A percentile compares a stretch with the other conserved stretches of the same genome.
phyloP scores from a whole-genome alignment of 257 asterid genomes.

The Solanum verrucosum region DNA sequence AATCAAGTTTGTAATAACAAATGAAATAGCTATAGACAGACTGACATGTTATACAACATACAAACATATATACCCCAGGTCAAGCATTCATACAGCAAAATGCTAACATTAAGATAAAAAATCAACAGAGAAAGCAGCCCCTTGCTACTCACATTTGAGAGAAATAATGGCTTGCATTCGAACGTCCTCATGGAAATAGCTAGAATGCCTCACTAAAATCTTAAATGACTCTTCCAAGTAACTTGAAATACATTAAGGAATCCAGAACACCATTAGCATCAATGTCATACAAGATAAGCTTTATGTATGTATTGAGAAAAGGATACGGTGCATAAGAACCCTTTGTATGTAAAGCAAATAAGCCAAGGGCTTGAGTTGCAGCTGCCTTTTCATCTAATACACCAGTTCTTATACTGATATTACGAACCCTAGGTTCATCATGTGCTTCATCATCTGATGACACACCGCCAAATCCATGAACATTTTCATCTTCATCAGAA shows the following conservation, averaged over 20 bases:
- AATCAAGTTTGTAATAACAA: not conserved
- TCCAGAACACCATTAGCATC: not conserved
- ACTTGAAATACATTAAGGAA: constrained; percentile 51
- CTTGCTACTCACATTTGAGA: constrained; percentile 63
- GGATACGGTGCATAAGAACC: constrained; percentile 92
- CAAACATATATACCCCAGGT: not conserved
- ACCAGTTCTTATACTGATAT: constrained; percentile 95
- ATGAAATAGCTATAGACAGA: not conserved
- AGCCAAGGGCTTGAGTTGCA: constrained; percentile 98
- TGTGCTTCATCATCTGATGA: constrained; percentile 98
- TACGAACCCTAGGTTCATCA: constrained; percentile 94
- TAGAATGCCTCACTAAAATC: constrained; percentile 72
- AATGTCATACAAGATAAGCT: not conserved
- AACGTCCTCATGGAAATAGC: constrained; percentile 94
- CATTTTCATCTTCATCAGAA: constrained; percentile 67
- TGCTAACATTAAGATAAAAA: not conserved
- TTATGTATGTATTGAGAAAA: constrained; percentile 1
- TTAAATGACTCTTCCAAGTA: constrained; percentile 88
- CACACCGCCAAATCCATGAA: constrained; percentile 80
- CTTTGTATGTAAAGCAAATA: constrained; percentile 85
- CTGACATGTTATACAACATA: not conserved
- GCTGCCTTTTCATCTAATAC: constrained; percentile 99
- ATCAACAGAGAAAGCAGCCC: not conserved
- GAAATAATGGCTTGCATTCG: constrained; percentile 91
- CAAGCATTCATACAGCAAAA: not conserved